Evolutionary conservation across 257 asterid genomes (phyloP).

Genomic region (Petrea volubilis): DNA sequence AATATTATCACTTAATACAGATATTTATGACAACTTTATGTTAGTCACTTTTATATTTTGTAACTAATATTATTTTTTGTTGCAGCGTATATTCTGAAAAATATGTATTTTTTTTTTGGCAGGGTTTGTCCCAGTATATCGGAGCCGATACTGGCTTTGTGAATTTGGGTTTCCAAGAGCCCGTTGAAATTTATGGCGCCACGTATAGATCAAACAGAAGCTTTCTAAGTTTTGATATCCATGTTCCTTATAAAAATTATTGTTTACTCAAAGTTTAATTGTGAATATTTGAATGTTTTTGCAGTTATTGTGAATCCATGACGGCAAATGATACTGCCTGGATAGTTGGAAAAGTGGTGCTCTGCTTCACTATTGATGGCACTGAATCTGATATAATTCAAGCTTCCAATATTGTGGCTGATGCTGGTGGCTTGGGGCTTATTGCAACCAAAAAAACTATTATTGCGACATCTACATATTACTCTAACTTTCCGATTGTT

Average conservation of each 20-base stretch:
- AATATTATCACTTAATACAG: too few relatives aligned
- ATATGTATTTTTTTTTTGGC: not conserved
- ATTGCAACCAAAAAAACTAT: constrained; percentile 22
- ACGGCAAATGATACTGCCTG: constrained; percentile 29
- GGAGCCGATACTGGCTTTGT: constrained; percentile 32
- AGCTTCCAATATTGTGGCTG: not conserved
- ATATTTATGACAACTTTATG: too few relatives aligned
- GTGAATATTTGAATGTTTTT: too few relatives aligned
- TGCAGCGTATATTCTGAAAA: too few relatives aligned
- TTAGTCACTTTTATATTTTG: too few relatives aligned
- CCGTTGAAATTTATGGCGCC: too few relatives aligned
- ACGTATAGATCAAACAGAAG: too few relatives aligned
- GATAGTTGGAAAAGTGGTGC: constrained; percentile 38
- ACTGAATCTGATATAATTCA: not conserved
- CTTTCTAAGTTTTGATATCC: too few relatives aligned
- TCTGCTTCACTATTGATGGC: constrained; percentile 24
- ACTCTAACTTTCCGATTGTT: constrained; percentile 16
- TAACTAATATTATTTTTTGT: too few relatives aligned
- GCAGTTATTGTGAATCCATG: constrained; percentile 33
- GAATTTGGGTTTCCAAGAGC: constrained; percentile 11
- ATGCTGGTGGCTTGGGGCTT: constrained; percentile 37
- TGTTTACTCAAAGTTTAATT: too few relatives aligned
- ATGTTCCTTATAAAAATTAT: too few relatives aligned
- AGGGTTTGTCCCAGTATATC: constrained; percentile 38
- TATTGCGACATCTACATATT: not conserved